Base-by-base conservation (phyloP, 352 stramenopile genomes). In the Pythium aquatile region DNA sequence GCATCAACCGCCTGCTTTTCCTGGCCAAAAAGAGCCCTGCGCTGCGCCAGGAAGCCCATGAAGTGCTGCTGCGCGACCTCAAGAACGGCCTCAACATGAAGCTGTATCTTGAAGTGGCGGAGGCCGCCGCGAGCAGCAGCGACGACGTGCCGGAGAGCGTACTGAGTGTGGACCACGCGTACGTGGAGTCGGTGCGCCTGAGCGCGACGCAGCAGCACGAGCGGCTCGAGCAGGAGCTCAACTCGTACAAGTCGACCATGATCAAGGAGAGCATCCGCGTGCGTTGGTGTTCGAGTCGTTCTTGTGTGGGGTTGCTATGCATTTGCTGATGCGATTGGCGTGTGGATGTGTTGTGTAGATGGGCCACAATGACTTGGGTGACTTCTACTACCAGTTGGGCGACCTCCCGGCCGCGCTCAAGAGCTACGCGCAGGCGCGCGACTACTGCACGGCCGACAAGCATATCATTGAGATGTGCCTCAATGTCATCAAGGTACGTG, bases 191-290 rank as follows among this genome's bases (percentile, higher is more conserved):
- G 51, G 74, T 90, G 28, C 83, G 83, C 49, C 82, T 83, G 56
- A 89, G 65, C 55, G 80, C 81, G 1, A 69, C 73, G 26, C 74
- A 88, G 39, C 83, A 91, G 63, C 85, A 95, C 53, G 88, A 94
- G 51, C 82, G 84, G 4, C 72, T 96, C 33, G 86, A 95, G 66
- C 86, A 94, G 57, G 88, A 96, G 63, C 79, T 96, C 17, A 93
- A 95, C 61, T 95, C 87, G 73, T 96, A 95, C 77, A 96, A 96
- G 72, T 94, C 85, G 35, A 95, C 81, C 16, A 90, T 95, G 80
- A 95, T 96, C 79, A 96, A 96, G 68, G 88, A 96, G 63, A 95
- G 85, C 75, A 96, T 96, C 63, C 78, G 88, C 58, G 85, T 95
- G 75, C 33, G 69, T 33, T 47, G 30, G 10, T 40, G 7, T 53